A percentile compares a stretch with the other conserved stretches of the same genome.
Conservation (phyloP, 352 stramenopile species). For the Globisporangium emineosum region DNA sequence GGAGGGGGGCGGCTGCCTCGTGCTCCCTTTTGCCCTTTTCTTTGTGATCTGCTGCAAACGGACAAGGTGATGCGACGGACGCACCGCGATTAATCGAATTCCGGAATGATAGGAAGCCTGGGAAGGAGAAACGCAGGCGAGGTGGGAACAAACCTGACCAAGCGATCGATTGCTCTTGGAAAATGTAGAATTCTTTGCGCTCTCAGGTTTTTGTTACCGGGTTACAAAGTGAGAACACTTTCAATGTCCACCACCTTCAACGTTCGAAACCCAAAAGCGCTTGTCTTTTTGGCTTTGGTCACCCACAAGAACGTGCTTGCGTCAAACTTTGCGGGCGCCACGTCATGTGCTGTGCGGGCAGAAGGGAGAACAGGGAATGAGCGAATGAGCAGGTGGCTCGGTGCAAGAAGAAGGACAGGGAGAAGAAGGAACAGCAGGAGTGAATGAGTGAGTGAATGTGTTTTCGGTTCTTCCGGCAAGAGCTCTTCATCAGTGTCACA, state of each 20-base stretch:
- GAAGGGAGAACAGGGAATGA: background rate
- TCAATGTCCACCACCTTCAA: background rate
- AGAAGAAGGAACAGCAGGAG: background rate
- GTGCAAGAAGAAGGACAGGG: no score
- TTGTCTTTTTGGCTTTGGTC: background rate
- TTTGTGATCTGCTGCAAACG: conserved; percentile 9
- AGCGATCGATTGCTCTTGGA: background rate
- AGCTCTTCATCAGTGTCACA: background rate
- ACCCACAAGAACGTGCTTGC: conserved; percentile 3
- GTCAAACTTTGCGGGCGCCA: background rate
- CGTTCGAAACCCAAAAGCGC: background rate
- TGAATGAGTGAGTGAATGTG: conserved; percentile 4
- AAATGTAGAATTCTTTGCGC: conserved; percentile 3
- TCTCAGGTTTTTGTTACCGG: background rate
- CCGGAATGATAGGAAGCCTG: background rate
- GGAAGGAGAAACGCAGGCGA: background rate
- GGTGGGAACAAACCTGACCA: background rate
- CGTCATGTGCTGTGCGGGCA: background rate
- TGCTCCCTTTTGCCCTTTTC: background rate
- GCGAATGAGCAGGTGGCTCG: background rate
- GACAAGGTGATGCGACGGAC: conserved; percentile 11
- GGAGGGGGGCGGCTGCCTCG: background rate
- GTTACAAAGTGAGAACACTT: background rate
- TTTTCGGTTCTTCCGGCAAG: background rate
- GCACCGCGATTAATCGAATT: conserved; percentile 13